Base-by-base conservation (phyloP, 768 basidiomycete species). In the Obba rivulosa region DNA sequence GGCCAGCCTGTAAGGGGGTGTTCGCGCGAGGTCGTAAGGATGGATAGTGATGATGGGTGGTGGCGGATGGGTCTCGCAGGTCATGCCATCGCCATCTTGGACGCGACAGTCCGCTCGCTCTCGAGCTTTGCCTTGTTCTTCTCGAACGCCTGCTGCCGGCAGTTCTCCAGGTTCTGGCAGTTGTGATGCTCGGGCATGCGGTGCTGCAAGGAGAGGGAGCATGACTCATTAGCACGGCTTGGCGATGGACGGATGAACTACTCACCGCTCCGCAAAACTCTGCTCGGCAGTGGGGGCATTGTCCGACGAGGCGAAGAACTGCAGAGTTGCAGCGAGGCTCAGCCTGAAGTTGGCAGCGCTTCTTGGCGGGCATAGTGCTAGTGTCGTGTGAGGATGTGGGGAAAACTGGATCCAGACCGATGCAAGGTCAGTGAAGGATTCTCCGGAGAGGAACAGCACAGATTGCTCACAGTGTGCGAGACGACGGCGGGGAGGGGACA, bases 121-220 rank as follows among this genome's bases (percentile, higher is more conserved):
- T 92, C 90, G 49, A 93, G 71, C 70, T 88, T 88, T 45, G 71
- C 76, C 80, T 92, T 92, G 75, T 93, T 92, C 61, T 79, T 77
- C 56, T 90, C 81, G 62, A 92, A 93, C 17, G 91, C 91, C 66
- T 89, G 85, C 65, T 90, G 85, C 54, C 85, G 74, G 70, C 91
- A 93, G 65, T 83, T 83, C 62, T 87, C 83, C 53, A 94, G 71
- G 52, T 91, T 85, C 56, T 79, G 77, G 71, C 91, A 94, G 47
- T 77, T 76, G 65, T 94, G 91, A 57, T 89, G 87, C 64, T 93
- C 92, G 7, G 92, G 90, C 54, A 94, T 75, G 51, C 91, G 87
- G 63, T 93, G 92, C 87, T 92, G 49, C 48, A 24, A 57, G 50
- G 18, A 14, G 21, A 49, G 49, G 37, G 53, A 49, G 37, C 21